These are phyloP conservation scores for Globisporangium megalacanthum DNA, from an alignment of 352 stramenopile genomes.

Conservation along the genomic window DNA sequence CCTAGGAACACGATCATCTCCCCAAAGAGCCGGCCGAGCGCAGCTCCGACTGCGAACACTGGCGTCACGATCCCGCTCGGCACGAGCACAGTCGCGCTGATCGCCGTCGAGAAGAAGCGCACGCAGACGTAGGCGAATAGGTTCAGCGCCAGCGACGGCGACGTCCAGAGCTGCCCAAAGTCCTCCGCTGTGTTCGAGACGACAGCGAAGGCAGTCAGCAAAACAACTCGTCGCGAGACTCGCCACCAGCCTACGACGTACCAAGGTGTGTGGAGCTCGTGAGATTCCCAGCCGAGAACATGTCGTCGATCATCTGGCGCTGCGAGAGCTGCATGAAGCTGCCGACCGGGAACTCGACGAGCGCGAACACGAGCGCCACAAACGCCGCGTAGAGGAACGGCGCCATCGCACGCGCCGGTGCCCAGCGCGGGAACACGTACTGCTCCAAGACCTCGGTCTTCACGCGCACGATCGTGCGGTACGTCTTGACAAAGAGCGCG, in stretches of 20 bases:
- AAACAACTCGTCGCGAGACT: neutral
- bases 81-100: slow-evolving; percentile 81
- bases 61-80: slow-evolving; percentile 90
- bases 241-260: slow-evolving; percentile 1
- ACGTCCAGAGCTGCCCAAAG: slow-evolving; percentile 50
- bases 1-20: slow-evolving; percentile 67
- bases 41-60: slow-evolving; percentile 87
- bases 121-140: slow-evolving; percentile 58
- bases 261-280: slow-evolving; percentile 26
- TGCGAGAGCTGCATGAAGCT: slow-evolving; percentile 79
- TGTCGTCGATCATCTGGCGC: slow-evolving; percentile 79
- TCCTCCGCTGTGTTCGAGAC: slow-evolving; percentile 20
- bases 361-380: slow-evolving; percentile 59
- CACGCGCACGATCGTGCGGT: slow-evolving; percentile 39
- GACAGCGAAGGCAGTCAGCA: neutral
- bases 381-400: slow-evolving; percentile 67
- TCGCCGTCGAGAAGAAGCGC: slow-evolving; percentile 73
- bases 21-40: slow-evolving; percentile 85
- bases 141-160: slow-evolving; percentile 58
- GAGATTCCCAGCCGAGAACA: slow-evolving; percentile 73
- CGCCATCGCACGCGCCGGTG: slow-evolving; percentile 19
- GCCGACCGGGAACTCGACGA: slow-evolving; percentile 68
- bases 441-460: slow-evolving; percentile 37
- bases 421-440: slow-evolving; percentile 21
- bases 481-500: slow-evolving; percentile 69